A percentile compares a stretch with the other conserved stretches of the same genome.
These are phyloP conservation scores for Leersia perrieri DNA, from an alignment of 176 grass and related monocot genomes.

Conservation along the genomic window DNA sequence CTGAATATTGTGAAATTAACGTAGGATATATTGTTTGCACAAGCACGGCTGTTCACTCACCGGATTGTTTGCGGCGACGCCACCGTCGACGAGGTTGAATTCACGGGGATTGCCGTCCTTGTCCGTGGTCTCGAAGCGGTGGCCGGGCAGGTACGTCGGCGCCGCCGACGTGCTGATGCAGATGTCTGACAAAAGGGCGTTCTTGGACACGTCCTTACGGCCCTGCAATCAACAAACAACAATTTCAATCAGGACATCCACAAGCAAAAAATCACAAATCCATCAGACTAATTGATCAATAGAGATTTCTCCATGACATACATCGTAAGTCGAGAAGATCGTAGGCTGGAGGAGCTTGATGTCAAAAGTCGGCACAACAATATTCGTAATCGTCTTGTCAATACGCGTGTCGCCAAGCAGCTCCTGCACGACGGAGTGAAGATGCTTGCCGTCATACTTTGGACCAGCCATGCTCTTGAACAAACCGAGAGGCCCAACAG, in stretches of 20 bases:
- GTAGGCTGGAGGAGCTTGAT: slow-evolving; percentile 54
- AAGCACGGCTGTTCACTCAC: neutral
- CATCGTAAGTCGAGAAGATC: slow-evolving; percentile 45
- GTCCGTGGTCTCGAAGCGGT: slow-evolving; percentile 44
- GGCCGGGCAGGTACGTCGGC: slow-evolving; percentile 42
- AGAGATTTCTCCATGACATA: neutral
- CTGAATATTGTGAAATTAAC: no score
- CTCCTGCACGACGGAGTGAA: slow-evolving; percentile 26
- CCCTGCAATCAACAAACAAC: neutral
- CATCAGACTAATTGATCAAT: no score
- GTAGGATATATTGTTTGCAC: no score
- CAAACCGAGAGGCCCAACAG: neutral
- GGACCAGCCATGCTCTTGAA: neutral
- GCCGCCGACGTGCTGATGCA: slow-evolving; percentile 65
- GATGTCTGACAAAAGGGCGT: slow-evolving; percentile 48
- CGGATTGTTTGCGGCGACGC: slow-evolving; percentile 70
- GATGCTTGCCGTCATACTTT: slow-evolving; percentile 39
- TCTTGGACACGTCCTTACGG: slow-evolving; percentile 21
- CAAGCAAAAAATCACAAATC: no score
- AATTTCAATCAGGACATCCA: no score
- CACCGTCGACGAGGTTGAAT: slow-evolving; percentile 72
- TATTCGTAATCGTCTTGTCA: slow-evolving; percentile 17
- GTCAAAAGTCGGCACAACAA: slow-evolving; percentile 61
- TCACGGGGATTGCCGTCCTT: slow-evolving; percentile 32
- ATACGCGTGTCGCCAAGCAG: slow-evolving; percentile 16